A percentile compares a stretch with the other conserved stretches of the same genome.
Conservation (phyloP, 1,284 basidiomycete species). For the Cutaneotrichosporon sp. region DNA sequence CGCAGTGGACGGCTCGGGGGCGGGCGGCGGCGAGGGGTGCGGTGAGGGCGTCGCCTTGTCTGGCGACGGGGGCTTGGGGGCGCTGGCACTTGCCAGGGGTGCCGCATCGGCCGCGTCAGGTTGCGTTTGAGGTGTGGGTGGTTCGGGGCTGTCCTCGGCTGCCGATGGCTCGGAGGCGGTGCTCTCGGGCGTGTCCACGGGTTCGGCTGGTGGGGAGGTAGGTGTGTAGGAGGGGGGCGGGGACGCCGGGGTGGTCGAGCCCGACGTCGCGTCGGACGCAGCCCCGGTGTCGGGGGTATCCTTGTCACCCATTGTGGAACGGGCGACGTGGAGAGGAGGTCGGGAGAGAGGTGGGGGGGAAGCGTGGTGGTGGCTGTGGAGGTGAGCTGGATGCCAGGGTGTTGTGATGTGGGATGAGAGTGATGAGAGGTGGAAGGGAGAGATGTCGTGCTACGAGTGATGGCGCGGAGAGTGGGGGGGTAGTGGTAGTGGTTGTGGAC, state of each 20-base stretch:
- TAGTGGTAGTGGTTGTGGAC: too few species aligned
- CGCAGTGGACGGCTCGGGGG: slow-evolving; percentile 12
- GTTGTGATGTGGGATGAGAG: neutral
- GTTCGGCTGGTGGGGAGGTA: neutral
- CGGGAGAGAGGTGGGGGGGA: neutral
- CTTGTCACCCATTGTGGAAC: slow-evolving; percentile 13
- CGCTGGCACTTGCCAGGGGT: neutral
- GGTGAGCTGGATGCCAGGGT: neutral
- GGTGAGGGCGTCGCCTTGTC: slow-evolving; percentile 13
- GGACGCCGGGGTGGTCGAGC: neutral
- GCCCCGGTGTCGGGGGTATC: slow-evolving; percentile 4
- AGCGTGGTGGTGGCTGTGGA: neutral
- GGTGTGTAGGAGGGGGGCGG: neutral
- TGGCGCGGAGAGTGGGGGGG: too few species aligned
- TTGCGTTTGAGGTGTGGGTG: neutral
- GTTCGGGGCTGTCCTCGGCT: neutral
- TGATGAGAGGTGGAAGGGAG: neutral
- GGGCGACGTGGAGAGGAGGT: slow-evolving; percentile 7
- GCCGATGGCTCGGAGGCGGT: neutral
- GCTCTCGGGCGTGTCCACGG: neutral
- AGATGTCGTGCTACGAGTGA: neutral
- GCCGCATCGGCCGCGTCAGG: neutral
- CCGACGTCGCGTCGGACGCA: neutral
- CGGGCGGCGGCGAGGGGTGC: slow-evolving; percentile 8
- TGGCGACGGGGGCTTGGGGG: neutral